Percentiles rank a stretch among this genome's conserved stretches.
These are phyloP conservation scores for Scheffersomyces stipitis DNA, from an alignment of 805 yeast species.

Conservation along the genomic window DNA sequence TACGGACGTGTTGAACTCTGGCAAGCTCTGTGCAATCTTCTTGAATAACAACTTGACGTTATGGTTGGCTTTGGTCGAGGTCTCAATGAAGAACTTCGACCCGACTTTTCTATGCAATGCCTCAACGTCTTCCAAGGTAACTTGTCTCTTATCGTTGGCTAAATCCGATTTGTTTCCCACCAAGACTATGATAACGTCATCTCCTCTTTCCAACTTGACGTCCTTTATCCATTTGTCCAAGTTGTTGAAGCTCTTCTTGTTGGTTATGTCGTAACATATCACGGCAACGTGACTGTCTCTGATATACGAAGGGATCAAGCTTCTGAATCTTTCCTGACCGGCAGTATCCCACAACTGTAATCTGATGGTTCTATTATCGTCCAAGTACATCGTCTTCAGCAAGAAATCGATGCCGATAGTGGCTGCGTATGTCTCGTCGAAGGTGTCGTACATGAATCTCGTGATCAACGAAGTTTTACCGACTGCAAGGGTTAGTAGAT, in stretches of 20 bases:
- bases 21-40: conserved; percentile 85
- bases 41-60: conserved; percentile 89
- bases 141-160: conserved; percentile 70
- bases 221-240: conserved; percentile 93
- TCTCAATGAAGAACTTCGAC: conserved; percentile 83
- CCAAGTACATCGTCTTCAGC: conserved; percentile 75
- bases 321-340: conserved; percentile 94
- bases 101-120: conserved; percentile 67
- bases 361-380: conserved; percentile 87
- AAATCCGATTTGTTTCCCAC: conserved; percentile 93
- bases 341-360: conserved; percentile 98
- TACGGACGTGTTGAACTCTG: conserved; percentile 55
- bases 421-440: conserved; percentile 94
- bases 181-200: conserved; percentile 81
- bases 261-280: conserved; percentile 90
- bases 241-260: conserved; percentile 77
- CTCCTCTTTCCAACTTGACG: conserved; percentile 89
- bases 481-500: conserved; percentile 40
- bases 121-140: conserved; percentile 82
- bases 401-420: conserved; percentile 96
- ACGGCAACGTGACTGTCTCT: conserved; percentile 98
- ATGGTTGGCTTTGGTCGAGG: conserved; percentile 92
- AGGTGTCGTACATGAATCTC: conserved; percentile 97
- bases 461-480: conserved; percentile 96
- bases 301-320: conserved; percentile 92